Evolutionary conservation across 345 rosid species (phyloP).

Genomic region (Corymbia maculata): DNA sequence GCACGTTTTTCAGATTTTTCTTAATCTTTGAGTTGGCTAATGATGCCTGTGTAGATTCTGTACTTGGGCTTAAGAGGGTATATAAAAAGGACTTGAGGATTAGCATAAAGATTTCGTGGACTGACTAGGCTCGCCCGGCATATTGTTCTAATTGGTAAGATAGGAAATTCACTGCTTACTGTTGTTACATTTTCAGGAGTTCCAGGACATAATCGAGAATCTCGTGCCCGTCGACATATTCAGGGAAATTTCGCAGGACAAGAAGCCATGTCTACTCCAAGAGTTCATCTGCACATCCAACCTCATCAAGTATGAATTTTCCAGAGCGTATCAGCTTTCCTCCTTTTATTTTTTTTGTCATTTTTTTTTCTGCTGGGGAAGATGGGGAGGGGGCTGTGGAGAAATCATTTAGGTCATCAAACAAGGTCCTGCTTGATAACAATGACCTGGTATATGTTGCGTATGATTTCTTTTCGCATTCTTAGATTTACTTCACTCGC

Average conservation of each 20-base stretch:
- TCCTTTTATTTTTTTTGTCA: not conserved
- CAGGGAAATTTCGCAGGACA: not conserved
- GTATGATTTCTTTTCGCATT: not conserved
- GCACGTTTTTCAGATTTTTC: not conserved
- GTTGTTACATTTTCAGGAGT: not conserved
- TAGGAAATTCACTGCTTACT: not conserved
- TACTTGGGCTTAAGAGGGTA: not conserved
- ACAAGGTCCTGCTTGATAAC: not conserved
- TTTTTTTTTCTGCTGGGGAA: not conserved
- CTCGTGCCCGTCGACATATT: not conserved
- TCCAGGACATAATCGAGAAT: not conserved
- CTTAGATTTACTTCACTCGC: not conserved
- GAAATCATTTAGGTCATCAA: not conserved
- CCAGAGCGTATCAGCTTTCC: not conserved
- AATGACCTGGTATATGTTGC: not conserved
- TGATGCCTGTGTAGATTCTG: not conserved
- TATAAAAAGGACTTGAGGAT: not conserved
- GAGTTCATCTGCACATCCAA: conserved; percentile 4
- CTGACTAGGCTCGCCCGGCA: not conserved
- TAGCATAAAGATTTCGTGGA: not conserved
- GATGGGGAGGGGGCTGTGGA: not conserved
- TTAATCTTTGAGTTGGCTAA: not conserved
- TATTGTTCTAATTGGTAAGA: not conserved
- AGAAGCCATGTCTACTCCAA: conserved; percentile 1
- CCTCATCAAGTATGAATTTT: conserved; percentile 2